phyloP scores from a whole-genome alignment of 306 rosid genomes.

The Potentilla sterilis region DNA sequence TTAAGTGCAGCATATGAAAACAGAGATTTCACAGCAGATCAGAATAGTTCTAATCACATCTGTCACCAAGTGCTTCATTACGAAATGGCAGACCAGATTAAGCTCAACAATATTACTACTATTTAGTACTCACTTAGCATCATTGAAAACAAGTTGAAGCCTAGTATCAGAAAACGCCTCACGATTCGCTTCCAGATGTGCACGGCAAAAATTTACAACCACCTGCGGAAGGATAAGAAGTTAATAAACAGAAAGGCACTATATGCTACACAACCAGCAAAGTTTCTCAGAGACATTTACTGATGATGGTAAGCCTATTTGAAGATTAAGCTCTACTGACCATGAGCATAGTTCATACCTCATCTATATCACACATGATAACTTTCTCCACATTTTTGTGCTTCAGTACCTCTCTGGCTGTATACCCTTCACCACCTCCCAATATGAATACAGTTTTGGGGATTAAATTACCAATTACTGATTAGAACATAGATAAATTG shows the following conservation, averaged over 20 bases:
- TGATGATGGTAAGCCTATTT: neutral
- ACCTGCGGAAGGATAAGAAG: neutral
- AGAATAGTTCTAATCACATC: neutral
- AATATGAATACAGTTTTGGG: conserved; percentile 33
- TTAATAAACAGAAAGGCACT: neutral
- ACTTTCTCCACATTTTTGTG: conserved; percentile 26
- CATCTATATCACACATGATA: conserved; percentile 40
- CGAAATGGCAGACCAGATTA: neutral
- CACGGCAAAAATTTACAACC: conserved; percentile 30
- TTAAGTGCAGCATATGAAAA: neutral
- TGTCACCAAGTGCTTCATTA: neutral
- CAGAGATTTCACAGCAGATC: neutral
- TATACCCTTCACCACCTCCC: conserved; percentile 42
- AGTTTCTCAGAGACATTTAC: neutral
- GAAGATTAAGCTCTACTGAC: neutral
- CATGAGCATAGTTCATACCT: conserved; percentile 3
- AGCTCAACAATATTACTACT: neutral
- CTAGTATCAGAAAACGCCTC: conserved; percentile 24
- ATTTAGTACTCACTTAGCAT: conserved; percentile 21
- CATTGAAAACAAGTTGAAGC: conserved; percentile 30
- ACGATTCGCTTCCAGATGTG: conserved; percentile 25
- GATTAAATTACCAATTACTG: conserved; percentile 17
- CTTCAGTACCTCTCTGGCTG: conserved; percentile 34
- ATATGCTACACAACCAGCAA: neutral
- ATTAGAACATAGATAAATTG: neutral